Conservation (phyloP, 1,284 basidiomycete species). For the Malassezia restricta region DNA sequence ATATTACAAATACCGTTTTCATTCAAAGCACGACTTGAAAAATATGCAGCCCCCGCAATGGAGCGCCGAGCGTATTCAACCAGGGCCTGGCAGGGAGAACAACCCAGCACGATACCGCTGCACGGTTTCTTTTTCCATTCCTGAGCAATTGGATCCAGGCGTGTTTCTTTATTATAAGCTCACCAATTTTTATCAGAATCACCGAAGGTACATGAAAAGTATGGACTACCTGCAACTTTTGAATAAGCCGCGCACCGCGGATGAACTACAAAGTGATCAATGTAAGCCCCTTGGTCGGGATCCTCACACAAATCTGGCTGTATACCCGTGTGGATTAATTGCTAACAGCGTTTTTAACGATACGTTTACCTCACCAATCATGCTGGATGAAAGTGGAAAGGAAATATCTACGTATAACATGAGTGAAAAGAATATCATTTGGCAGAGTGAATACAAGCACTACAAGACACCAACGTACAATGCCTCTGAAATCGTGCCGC, state of each 20-base stretch:
- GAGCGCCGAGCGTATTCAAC: conserved; percentile 8
- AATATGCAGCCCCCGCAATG: conserved; percentile 38
- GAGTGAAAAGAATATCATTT: conserved; percentile 70
- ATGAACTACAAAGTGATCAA: conserved; percentile 53
- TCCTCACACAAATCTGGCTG: conserved; percentile 21
- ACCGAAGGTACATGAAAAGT: conserved; percentile 91
- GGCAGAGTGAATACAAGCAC: conserved; percentile 85
- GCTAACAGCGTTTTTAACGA: conserved; percentile 99
- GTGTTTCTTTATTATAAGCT: conserved; percentile 90
- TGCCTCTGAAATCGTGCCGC: conserved; percentile 63
- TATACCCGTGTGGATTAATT: conserved; percentile 89
- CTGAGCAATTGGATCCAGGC: conserved; percentile 60
- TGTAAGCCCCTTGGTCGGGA: conserved; percentile 70
- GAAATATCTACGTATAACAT: conserved; percentile 56
- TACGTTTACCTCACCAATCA: conserved; percentile 60
- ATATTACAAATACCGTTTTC: conserved; percentile 59
- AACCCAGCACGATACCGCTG: conserved; percentile 18
- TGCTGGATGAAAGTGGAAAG: conserved; percentile 50
- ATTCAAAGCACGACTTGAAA: conserved; percentile 31
- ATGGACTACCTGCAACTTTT: conserved; percentile 72
- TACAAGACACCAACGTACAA: conserved; percentile 51
- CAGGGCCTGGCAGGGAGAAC: not conserved
- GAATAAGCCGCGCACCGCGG: conserved; percentile 55
- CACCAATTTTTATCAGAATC: conserved; percentile 73
- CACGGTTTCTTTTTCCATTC: conserved; percentile 51